Percentiles rank a stretch among this genome's conserved stretches.
These are phyloP conservation scores for Lachancea lanzarotensis DNA, from an alignment of 805 yeast genomes.

Conservation along the genomic window DNA sequence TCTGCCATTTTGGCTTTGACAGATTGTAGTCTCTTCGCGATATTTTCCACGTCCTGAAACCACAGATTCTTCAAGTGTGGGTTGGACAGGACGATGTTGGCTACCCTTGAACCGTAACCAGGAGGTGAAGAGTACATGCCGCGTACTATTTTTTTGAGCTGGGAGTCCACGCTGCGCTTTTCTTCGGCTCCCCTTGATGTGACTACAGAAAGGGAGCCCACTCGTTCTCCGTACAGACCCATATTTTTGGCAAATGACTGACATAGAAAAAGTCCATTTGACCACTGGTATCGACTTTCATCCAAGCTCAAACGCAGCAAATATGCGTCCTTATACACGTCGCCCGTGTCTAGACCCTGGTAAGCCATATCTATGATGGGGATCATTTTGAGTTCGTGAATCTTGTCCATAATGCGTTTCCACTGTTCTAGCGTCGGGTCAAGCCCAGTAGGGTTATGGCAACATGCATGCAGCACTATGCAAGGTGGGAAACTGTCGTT, in stretches of 20 bases:
- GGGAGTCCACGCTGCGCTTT: constrained; percentile 58
- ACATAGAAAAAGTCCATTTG: constrained; percentile 54
- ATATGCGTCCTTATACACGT: constrained; percentile 64
- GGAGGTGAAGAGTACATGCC: constrained; percentile 93
- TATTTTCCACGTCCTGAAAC: constrained; percentile 71
- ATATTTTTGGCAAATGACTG: constrained; percentile 93
- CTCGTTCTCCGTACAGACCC: constrained; percentile 94
- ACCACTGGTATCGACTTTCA: constrained; percentile 25
- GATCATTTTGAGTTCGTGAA: constrained; percentile 52
- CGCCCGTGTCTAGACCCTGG: constrained; percentile 91
- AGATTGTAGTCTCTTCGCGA: constrained; percentile 70
- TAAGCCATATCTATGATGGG: constrained; percentile 92
- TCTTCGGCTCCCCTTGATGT: constrained; percentile 48
- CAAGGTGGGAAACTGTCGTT: constrained; percentile 34
- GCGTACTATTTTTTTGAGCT: constrained; percentile 75
- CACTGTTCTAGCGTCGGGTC: constrained; percentile 81
- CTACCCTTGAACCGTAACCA: constrained; percentile 87
- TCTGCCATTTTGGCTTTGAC: constrained; percentile 64
- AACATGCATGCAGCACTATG: constrained; percentile 85
- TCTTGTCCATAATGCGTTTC: constrained; percentile 62
- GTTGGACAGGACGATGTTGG: constrained; percentile 63
- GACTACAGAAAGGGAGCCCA: constrained; percentile 66
- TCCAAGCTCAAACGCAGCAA: constrained; percentile 37
- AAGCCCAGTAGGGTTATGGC: constrained; percentile 96
- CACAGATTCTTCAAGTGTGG: constrained; percentile 60